Percentiles rank a stretch among this genome's conserved stretches.
Conservation (phyloP, 495 filamentous ascomycete genomes). For the Annulohypoxylon moriforme region DNA sequence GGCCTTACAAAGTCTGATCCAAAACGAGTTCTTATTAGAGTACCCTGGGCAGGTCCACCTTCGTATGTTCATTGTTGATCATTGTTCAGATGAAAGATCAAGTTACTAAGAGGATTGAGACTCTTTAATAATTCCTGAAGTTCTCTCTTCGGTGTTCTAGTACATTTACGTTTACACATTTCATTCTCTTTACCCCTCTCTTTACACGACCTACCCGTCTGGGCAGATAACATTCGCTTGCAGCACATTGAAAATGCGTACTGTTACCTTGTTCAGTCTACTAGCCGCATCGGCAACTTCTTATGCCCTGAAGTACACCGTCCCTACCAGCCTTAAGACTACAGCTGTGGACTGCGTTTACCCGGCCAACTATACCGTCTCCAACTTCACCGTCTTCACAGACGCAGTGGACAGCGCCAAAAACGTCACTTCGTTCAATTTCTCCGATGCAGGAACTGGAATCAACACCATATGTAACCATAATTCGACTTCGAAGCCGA, state of each 20-base stretch:
- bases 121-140: background rate
- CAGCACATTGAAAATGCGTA: slow-evolving; percentile 15
- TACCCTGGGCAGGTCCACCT: slow-evolving; percentile 14
- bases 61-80: background rate
- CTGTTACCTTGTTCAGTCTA: slow-evolving; percentile 18
- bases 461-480: slow-evolving; percentile 40
- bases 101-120: slow-evolving; percentile 1
- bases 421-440: slow-evolving; percentile 36
- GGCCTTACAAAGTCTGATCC: background rate
- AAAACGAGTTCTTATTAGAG: slow-evolving; percentile 12
- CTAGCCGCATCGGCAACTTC: slow-evolving; percentile 23
- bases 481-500: slow-evolving; percentile 43
- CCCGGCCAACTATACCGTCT: slow-evolving; percentile 42
- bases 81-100: slow-evolving; percentile 10
- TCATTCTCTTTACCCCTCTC: background rate
- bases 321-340: slow-evolving; percentile 17
- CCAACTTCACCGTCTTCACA: slow-evolving; percentile 40
- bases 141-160: background rate
- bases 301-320: slow-evolving; percentile 29
- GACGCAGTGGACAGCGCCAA: slow-evolving; percentile 24
- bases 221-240: background rate
- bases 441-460: slow-evolving; percentile 39
- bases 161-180: background rate
- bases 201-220: background rate
- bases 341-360: slow-evolving; percentile 30